These are phyloP conservation scores for Ascochyta rabiei DNA, from an alignment of 2,329 filamentous ascomycete species.

Conservation along the genomic window DNA sequence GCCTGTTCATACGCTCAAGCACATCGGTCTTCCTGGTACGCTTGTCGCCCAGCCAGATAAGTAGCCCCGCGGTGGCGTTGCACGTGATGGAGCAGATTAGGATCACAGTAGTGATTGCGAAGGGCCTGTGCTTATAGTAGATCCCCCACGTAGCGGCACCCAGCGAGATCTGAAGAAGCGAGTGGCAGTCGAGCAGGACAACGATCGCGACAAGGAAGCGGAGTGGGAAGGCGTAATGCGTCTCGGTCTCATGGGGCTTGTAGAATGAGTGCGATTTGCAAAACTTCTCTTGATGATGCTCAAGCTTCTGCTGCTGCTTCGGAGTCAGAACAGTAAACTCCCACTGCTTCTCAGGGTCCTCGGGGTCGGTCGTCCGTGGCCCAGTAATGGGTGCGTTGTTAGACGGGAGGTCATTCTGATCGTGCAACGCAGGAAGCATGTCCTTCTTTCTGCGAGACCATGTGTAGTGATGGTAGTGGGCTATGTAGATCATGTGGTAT, in stretches of 20 bases:
- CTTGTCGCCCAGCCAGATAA: conserved; percentile 78
- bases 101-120: conserved; percentile 79
- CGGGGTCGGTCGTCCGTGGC: conserved; percentile 44
- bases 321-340: conserved; percentile 67
- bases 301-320: conserved; percentile 70
- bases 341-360: conserved; percentile 45
- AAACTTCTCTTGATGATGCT: conserved; percentile 80
- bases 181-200: conserved; percentile 80
- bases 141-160: conserved; percentile 82
- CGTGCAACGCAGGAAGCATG: conserved; percentile 65
- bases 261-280: conserved; percentile 86
- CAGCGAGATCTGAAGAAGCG: conserved; percentile 78
- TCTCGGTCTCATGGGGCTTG: conserved; percentile 84
- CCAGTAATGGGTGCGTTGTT: conserved; percentile 52
- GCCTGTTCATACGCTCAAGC: conserved; percentile 74
- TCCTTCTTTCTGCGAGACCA: conserved; percentile 70
- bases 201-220: conserved; percentile 76
- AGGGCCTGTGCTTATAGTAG: conserved; percentile 69
- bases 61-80: conserved; percentile 76
- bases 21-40: conserved; percentile 86
- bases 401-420: conserved; percentile 71
- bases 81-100: conserved; percentile 78
- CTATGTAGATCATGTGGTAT: conserved; percentile 85
- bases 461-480: conserved; percentile 71
- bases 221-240: conserved; percentile 79